Evolutionary conservation across 352 stramenopile genomes (phyloP).

Genomic region (Phytophthora brassicae): DNA sequence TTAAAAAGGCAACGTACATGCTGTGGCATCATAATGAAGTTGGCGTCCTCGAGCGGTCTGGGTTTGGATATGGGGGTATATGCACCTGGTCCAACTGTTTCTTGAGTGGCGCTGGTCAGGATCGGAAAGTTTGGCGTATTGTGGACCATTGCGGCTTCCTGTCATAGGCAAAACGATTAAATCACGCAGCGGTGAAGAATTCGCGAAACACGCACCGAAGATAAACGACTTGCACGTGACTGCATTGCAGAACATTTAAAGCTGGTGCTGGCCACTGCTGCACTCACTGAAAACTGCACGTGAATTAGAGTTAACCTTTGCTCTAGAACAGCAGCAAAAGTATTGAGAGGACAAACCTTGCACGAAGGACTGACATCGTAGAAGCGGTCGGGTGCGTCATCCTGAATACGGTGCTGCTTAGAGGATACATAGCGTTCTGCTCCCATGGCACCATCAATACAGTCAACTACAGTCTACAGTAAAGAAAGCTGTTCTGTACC

Average conservation of each 20-base stretch:
- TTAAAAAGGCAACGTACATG: conserved; percentile 35
- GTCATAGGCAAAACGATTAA: background rate
- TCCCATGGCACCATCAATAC: background rate
- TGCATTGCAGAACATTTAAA: conserved; percentile 72
- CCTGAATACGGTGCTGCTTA: conserved; percentile 56
- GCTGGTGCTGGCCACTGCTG: conserved; percentile 61
- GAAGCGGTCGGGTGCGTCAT: conserved; percentile 63
- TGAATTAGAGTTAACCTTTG: background rate
- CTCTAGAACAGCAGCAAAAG: background rate
- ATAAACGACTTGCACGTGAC: conserved; percentile 51
- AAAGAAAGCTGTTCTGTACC: conserved; percentile 23
- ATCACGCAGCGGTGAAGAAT: background rate
- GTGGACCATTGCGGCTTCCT: conserved; percentile 74
- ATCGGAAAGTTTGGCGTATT: conserved; percentile 73
- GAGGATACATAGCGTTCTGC: conserved; percentile 73
- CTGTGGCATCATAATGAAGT: conserved; percentile 76
- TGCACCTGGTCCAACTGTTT: conserved; percentile 51
- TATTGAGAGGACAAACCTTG: conserved; percentile 31
- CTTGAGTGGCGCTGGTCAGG: conserved; percentile 49
- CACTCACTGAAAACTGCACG: conserved; percentile 58
- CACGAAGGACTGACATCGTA: conserved; percentile 75
- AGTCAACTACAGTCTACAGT: background rate
- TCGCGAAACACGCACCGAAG: conserved; percentile 40
- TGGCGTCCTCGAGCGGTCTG: conserved; percentile 45
- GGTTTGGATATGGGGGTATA: conserved; percentile 38